Conservation (phyloP, 495 filamentous ascomycete species). For the Astrothelium subdiscretum region DNA sequence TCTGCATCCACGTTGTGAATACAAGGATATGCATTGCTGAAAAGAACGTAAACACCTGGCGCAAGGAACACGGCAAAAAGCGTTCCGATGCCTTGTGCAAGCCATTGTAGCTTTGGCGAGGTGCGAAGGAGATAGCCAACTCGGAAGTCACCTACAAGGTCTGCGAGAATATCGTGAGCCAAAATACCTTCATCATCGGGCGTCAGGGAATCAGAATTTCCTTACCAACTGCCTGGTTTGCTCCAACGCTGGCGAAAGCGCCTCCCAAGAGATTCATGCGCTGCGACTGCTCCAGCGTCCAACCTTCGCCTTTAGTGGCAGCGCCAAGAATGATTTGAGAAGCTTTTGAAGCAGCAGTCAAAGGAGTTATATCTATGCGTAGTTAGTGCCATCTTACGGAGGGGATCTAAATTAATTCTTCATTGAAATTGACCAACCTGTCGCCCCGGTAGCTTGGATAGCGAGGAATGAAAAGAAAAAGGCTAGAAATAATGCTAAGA, state of each 20-base stretch:
- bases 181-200: background rate
- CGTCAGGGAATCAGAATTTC: background rate
- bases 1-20: slow-evolving; percentile 36
- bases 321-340: slow-evolving; percentile 55
- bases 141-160: slow-evolving; percentile 48
- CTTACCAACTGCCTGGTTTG: slow-evolving; percentile 35
- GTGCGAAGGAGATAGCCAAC: slow-evolving; percentile 53
- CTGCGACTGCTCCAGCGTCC: slow-evolving; percentile 38
- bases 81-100: slow-evolving; percentile 49
- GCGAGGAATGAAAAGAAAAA: slow-evolving; percentile 60
- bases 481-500: slow-evolving; percentile 49
- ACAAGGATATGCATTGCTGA: slow-evolving; percentile 54
- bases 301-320: slow-evolving; percentile 41
- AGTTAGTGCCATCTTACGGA: background rate
- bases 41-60: slow-evolving; percentile 52
- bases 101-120: slow-evolving; percentile 50
- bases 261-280: slow-evolving; percentile 53
- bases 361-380: slow-evolving; percentile 42
- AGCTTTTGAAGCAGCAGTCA: slow-evolving; percentile 56
- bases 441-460: slow-evolving; percentile 51
- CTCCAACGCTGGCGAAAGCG: slow-evolving; percentile 45
- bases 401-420: background rate
- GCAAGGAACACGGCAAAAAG: slow-evolving; percentile 52
- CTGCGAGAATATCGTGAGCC: slow-evolving; percentile 12
- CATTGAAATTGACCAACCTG: no score